phyloP scores from a whole-genome alignment of 2,329 filamentous ascomycete genomes.

The Fusarium nisikadoi region DNA sequence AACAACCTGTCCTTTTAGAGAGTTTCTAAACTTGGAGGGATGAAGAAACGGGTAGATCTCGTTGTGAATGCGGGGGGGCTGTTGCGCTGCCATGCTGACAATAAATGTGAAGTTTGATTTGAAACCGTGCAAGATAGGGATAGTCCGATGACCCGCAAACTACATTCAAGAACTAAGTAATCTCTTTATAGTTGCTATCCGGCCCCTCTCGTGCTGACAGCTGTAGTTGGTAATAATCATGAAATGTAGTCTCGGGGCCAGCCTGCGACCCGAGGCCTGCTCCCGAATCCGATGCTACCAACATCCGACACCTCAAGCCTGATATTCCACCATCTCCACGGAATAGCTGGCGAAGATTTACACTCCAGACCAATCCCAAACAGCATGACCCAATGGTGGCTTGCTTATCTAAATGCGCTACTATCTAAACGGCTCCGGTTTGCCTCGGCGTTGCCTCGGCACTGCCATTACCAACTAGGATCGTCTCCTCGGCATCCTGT shows the following conservation, averaged over 20 bases:
- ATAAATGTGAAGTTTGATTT: not conserved
- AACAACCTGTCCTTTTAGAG: not conserved
- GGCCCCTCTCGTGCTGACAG: rapidly evolving
- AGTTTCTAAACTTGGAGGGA: not conserved
- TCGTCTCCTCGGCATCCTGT: not conserved
- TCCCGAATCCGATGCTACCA: not conserved
- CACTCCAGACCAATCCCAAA: not conserved
- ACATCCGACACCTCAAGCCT: not conserved
- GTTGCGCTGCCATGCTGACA: not conserved
- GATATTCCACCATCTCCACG: not conserved
- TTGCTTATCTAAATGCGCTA: not conserved
- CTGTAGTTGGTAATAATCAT: rapidly evolving
- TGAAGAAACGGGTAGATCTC: not conserved
- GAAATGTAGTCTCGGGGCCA: not conserved
- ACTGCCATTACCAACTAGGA: not conserved
- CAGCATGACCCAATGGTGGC: not conserved
- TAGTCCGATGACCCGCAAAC: not conserved
- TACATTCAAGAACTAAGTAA: not conserved
- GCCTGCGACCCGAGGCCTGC: too few species aligned
- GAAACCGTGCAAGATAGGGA: too few species aligned
- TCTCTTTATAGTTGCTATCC: rapidly evolving
- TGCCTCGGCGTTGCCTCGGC: not conserved
- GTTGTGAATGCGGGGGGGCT: not conserved
- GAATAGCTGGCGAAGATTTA: rapidly evolving
- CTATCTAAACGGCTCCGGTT: not conserved